Evolutionary conservation across 1,284 basidiomycete genomes (phyloP), one percentile per base, ranked within the genome.

Genomic region (Sanghuangporus sanghuang): DNA sequence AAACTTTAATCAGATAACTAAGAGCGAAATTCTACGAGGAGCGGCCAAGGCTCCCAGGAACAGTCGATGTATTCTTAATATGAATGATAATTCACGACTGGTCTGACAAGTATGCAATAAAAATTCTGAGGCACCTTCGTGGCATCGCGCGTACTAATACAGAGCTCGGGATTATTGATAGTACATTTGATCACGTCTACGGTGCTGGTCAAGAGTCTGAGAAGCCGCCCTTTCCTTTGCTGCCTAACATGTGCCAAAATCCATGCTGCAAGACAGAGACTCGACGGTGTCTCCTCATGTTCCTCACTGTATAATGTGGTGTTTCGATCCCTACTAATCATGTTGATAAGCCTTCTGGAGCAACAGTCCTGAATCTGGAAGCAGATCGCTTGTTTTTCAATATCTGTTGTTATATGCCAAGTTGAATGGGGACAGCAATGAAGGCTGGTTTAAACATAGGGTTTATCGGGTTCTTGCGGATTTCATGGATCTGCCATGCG

Each of bases 51-150:
- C 44, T 57, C 12, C 58, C 54, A 1, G 16, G 32, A 8, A 39
- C 57, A 8, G 69, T 71, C 1, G 66, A 65, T n/a, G 68, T 72
- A 8, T 73, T 68, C 66, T 53, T 73, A 18, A 57, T 74, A 9
- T 66, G 72, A 9, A 61, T 62, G 14, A 69, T 72, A 55, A 60
- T 69, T 2, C 72, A 74, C 64, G 70, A 73, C 66, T 73, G 72
- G 72, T 62, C 67, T 18, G 68, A 70, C 63, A 57, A 59, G 11
- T 62, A 70, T 16, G 64, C 64, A n/a, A 18, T 60, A 38, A 64
- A 66, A 57, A 71, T 75, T 59, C 68, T 76, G 32, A 63, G 56
- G 16, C 66, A 69, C 11, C 69, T 75, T 42, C 67, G 69, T 12
- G 68, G 62, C 1, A 71, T 69, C 3, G 72, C 73, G 3, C 53